Evolutionary conservation across 2,329 filamentous ascomycete genomes (phyloP), one percentile per base, ranked within the genome.

Genomic region (Teratosphaeria destructans): DNA sequence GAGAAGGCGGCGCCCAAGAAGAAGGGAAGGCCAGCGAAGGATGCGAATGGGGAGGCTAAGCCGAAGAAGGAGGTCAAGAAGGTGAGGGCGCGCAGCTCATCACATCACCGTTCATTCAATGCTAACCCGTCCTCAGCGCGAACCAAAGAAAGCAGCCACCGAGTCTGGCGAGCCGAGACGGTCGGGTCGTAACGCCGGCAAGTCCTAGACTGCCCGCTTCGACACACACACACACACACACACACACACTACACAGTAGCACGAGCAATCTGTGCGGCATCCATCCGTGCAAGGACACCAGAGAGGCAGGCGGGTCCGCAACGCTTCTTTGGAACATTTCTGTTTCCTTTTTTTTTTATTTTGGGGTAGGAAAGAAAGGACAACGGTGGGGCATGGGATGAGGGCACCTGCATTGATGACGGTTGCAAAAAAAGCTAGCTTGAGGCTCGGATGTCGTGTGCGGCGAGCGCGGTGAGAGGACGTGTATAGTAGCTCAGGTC

Each of bases 71-170:
- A 67, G 39, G 57, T 56, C 23, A 70, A 76, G 65, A 78, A 79
- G 53, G 53, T 54, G 43, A 49, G 35, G 26, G 4, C 10, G 32
- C 1, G 27, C 5, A 37, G 3, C 5, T 5, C 10, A 5, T 29
- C 3, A 26, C 3, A 1, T 23, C 27, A 19, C 7, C 7, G 0
- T 8, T n/a, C 12, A 12, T 11, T 5, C 16, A 14, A 5, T 54
- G 19, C 53, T 37, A 19, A 49, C 43, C 2, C 6, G n/a, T 23
- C 16, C 19, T 5, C n/a, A 56, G 71, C 75, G 72, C 63, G 68
- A 74, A 65, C 74, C 77, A 34, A 79, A 80, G 75, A 75, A 75
- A 65, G 77, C 78, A 37, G 77, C 78, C 11, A 80, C 78, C 34
- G 77, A 74, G 56, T 72, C 75, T 58, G 78, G 78, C 52, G 72